These are phyloP conservation scores for Clausena lansium DNA, from an alignment of 345 rosid genomes.

Conservation along the genomic window DNA sequence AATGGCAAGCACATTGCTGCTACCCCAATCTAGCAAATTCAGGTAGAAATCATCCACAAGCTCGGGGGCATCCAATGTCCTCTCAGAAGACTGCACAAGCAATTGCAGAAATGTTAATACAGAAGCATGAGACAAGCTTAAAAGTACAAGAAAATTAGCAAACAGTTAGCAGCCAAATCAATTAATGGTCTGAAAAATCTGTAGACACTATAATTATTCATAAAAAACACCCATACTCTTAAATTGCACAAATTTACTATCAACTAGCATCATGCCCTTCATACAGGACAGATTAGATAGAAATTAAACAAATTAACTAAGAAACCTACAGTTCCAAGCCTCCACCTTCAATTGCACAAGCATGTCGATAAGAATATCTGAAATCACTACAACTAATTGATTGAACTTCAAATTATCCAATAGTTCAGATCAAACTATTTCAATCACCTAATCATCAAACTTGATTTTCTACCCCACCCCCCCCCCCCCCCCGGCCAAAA, in stretches of 20 bases:
- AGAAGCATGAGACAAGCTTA: neutral
- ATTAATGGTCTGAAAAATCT: neutral
- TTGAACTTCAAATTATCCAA: neutral
- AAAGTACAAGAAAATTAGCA: neutral
- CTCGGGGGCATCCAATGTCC: constrained; percentile 41
- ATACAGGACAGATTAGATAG: neutral
- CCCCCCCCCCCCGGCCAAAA: too few relatives aligned
- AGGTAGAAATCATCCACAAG: constrained; percentile 35
- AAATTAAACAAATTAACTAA: neutral
- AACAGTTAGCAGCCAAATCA: neutral
- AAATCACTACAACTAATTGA: neutral
- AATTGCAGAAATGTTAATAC: neutral
- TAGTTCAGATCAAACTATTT: neutral
- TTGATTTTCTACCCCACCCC: too few relatives aligned
- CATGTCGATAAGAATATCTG: neutral
- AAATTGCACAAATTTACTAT: neutral
- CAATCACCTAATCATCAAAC: neutral
- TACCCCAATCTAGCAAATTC: constrained; percentile 40
- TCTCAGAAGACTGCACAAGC: constrained; percentile 27
- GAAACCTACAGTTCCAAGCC: neutral
- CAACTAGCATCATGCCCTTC: neutral
- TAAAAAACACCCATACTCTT: neutral
- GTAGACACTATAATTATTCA: neutral
- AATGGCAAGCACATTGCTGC: constrained; percentile 35
- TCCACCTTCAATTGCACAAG: neutral